Evolutionary conservation across 1,139 yeast species (phyloP).

Genomic region (Yamadazyma taylorii): DNA sequence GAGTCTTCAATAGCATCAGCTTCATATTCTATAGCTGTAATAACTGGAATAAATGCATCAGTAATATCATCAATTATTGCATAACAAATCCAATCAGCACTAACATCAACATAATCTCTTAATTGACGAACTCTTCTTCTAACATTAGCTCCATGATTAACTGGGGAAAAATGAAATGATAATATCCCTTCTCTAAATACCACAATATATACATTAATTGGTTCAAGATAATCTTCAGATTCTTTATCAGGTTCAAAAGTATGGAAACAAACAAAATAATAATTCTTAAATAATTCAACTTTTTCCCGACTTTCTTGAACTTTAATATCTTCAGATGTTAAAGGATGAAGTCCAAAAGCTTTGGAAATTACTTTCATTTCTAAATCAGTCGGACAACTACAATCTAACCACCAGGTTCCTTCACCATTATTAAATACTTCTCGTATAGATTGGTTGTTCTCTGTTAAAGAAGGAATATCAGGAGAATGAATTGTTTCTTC

Average conservation of each 20-base stretch:
- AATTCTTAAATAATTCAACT: constrained; percentile 71
- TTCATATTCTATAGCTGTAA: constrained; percentile 82
- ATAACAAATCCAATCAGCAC: constrained; percentile 92
- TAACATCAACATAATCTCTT: constrained; percentile 81
- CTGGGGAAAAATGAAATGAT: constrained; percentile 83
- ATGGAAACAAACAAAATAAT: constrained; percentile 81
- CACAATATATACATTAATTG: constrained; percentile 83
- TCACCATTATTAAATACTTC: constrained; percentile 63
- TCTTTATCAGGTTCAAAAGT: constrained; percentile 76
- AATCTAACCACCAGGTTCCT: constrained; percentile 78
- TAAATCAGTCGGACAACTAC: constrained; percentile 65
- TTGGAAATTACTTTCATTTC: constrained; percentile 65
- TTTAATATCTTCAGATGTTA: constrained; percentile 81
- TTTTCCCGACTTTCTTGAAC: constrained; percentile 87
- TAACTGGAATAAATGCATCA: constrained; percentile 90
- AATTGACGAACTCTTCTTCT: constrained; percentile 90
- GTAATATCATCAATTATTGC: constrained; percentile 93
- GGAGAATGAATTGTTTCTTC: constrained; percentile 91
- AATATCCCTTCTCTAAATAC: constrained; percentile 83
- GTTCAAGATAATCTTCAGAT: constrained; percentile 80
- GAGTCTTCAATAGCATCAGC: constrained; percentile 92
- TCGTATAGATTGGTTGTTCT: constrained; percentile 62
- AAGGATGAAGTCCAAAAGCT: constrained; percentile 79
- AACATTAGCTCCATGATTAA: constrained; percentile 81
- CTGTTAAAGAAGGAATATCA: constrained; percentile 73